Base-by-base conservation (phyloP, 345 rosid genomes). In the Linum lewisii region DNA sequence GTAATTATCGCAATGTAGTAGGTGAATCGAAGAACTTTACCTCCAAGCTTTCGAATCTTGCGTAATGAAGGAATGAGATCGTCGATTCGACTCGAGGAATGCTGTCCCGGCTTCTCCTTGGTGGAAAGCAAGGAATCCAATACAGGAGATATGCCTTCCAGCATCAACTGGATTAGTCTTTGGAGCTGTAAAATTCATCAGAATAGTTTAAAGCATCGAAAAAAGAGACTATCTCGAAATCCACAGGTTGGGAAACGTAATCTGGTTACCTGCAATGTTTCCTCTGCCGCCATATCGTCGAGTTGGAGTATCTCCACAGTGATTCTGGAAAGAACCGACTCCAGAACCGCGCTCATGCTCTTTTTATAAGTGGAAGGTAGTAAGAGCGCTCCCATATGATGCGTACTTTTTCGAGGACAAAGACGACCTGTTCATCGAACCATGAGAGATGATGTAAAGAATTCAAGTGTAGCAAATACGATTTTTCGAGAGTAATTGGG, bases 201-300 rank as follows among this genome's bases (percentile, higher is more conserved):
- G 54, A 11, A 65, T 52, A 32, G 25, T 18, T 26, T 47, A 2
- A n/a, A 63, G 21, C 32, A 49, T 59, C 47, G 21, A 29, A 65
- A 63, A 8, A 24, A n/a, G 7, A 4, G 13, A 59, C 24, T 13
- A 38, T 21, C 9, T 52, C 19, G 7, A 22, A 42, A 18, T 58
- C 24, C 51, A 44, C 21, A 66, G 23, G 38, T 56, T 16, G 5
- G 24, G 58, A 53, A 19, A 58, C 19, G 25, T 53, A 11, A 34
- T 34, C 10, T 34, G 10, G 9, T 42, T 63, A 85, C 99, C 92
- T 85, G 90, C 61, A 87, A 75, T 58, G 99, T 89, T 78, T 93
- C 99, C 62, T 93, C 99, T 13, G 99, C 97, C 24, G 99, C 97
- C 79, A 93, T 81, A 70, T 93, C 99, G 68, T 93, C 99, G 58